Conservation (phyloP, 2,329 filamentous ascomycete genomes). For the Graphiopsis chlorocephala region DNA sequence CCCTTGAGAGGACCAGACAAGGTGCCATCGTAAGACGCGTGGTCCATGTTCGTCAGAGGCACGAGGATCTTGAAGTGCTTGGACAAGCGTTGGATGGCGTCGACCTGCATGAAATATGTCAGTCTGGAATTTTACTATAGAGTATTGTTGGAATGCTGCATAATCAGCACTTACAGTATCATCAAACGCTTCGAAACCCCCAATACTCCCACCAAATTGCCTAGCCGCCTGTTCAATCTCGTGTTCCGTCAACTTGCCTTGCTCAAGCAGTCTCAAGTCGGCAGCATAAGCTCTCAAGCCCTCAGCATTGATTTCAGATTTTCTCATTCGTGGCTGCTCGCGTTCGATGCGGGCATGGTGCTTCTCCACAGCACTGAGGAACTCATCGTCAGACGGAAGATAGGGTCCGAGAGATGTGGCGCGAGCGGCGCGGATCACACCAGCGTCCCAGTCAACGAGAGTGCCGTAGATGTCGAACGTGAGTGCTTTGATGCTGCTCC, state of each 20-base stretch:
- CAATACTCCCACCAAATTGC: slow-evolving; percentile 52
- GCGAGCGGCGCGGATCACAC: slow-evolving; percentile 55
- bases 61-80: slow-evolving; percentile 55
- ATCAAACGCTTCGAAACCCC: slow-evolving; percentile 55
- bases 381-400: slow-evolving; percentile 44
- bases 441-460: slow-evolving; percentile 72
- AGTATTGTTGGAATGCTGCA: neutral
- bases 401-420: slow-evolving; percentile 46
- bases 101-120: slow-evolving; percentile 34
- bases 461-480: slow-evolving; percentile 81
- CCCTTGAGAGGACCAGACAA: slow-evolving; percentile 51
- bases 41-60: slow-evolving; percentile 61
- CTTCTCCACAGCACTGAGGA: slow-evolving; percentile 44
- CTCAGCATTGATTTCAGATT: slow-evolving; percentile 52
- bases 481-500: slow-evolving; percentile 45
- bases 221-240: slow-evolving; percentile 42
- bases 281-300: slow-evolving; percentile 30
- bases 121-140: neutral
- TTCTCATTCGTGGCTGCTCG: slow-evolving; percentile 56
- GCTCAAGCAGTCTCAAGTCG: slow-evolving; percentile 44
- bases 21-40: slow-evolving; percentile 50
- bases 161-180: slow-evolving; percentile 47
- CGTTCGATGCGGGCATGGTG: slow-evolving; percentile 51
- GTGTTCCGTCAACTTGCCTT: slow-evolving; percentile 48
- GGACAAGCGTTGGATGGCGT: slow-evolving; percentile 51